Evolutionary conservation across 495 filamentous ascomycete genomes (phyloP).

Genomic region (Evansstolkia leycettana): DNA sequence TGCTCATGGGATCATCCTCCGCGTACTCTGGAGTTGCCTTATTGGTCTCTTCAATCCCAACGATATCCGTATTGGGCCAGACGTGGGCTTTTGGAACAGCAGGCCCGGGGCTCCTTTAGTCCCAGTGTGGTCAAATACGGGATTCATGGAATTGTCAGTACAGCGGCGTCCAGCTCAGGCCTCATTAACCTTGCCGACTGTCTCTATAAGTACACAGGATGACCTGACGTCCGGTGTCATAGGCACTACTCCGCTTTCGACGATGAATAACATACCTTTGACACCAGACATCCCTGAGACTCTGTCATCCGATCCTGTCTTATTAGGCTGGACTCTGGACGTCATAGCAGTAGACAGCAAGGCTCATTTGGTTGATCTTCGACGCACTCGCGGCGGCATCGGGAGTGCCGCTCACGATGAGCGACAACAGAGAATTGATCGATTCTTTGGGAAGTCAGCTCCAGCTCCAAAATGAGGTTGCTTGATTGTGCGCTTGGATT

Average conservation of each 20-base stretch:
- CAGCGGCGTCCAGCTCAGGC: conserved; percentile 1
- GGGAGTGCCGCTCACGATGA: conserved; percentile 62
- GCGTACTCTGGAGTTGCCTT: conserved; percentile 50
- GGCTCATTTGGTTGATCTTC: conserved; percentile 57
- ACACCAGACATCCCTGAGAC: too few relatives aligned
- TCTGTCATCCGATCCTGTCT: not conserved
- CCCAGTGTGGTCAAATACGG: conserved; percentile 56
- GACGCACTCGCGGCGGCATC: conserved; percentile 58
- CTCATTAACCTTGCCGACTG: too few relatives aligned
- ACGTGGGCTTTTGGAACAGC: too few relatives aligned
- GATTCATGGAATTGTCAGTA: conserved; percentile 42
- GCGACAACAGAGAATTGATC: conserved; percentile 58
- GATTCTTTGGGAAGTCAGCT: too few relatives aligned
- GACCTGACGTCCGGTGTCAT: too few relatives aligned
- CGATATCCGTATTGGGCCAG: conserved; percentile 20
- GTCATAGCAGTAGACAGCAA: conserved; percentile 33
- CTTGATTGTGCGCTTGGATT: too few relatives aligned
- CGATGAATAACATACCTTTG: too few relatives aligned
- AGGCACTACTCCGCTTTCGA: too few relatives aligned
- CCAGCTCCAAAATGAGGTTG: conserved; percentile 35
- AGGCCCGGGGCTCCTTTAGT: conserved; percentile 4
- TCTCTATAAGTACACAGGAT: too few relatives aligned
- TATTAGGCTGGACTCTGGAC: conserved; percentile 12
- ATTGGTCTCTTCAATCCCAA: conserved; percentile 37
- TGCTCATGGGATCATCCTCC: conserved; percentile 71